phyloP scores from a whole-genome alignment of 2,329 filamentous ascomycete genomes.

The Venturia asperata region DNA sequence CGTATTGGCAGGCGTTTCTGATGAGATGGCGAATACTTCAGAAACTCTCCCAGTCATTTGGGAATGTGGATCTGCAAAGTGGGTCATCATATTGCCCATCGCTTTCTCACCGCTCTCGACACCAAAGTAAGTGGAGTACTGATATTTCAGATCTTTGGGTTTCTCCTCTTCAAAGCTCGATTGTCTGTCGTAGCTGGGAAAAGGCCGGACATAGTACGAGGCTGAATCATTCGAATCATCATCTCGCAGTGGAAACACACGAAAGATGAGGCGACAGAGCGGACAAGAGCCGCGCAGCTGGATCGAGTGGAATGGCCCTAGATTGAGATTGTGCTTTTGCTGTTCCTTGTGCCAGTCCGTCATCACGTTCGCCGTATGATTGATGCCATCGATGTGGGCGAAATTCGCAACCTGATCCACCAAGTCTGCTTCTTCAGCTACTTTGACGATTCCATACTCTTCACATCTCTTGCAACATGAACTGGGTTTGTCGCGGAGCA shows the following conservation, averaged over 20 bases:
- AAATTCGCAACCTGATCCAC: not conserved
- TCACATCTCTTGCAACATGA: conserved; percentile 11
- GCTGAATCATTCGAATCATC: not conserved
- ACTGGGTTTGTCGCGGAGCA: not conserved
- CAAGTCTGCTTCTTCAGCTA: conserved; percentile 6
- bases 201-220: conserved; percentile 11
- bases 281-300: conserved; percentile 7
- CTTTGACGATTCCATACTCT: not conserved
- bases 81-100: not conserved
- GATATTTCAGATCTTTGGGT: not conserved
- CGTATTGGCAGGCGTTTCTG: not conserved
- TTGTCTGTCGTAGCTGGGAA: conserved; percentile 12
- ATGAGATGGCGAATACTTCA: not conserved
- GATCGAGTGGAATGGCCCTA: not conserved
- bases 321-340: conserved; percentile 14
- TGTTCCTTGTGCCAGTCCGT: conserved; percentile 1
- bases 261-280: conserved; percentile 14
- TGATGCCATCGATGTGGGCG: conserved; percentile 4
- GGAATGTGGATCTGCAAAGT: not conserved
- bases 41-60: not conserved
- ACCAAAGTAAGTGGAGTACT: conserved; percentile 7
- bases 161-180: not conserved
- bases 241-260: conserved; percentile 7
- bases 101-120: conserved; percentile 5
- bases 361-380: conserved; percentile 6